Evolutionary conservation across 345 rosid species (phyloP).

Genomic region (Anacardium occidentale): DNA sequence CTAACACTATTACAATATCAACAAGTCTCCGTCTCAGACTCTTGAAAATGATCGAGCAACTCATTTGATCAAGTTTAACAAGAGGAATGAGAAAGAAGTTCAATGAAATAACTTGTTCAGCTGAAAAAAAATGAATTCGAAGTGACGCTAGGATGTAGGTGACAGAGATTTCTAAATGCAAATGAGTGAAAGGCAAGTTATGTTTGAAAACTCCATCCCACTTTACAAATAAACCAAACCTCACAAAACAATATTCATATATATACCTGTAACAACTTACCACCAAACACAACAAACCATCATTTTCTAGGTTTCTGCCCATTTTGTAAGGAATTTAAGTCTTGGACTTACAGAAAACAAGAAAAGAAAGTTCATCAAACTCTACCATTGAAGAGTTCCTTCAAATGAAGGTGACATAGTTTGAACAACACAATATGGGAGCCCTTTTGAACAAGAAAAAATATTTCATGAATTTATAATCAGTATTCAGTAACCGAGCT

Average conservation of each 20-base stretch:
- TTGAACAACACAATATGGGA: constrained; percentile 10
- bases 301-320: constrained; percentile 31
- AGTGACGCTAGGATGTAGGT: constrained; percentile 55
- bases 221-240: constrained; percentile 32
- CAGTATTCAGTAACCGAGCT: neutral
- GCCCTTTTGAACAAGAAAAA: neutral
- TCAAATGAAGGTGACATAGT: neutral
- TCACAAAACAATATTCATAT: constrained; percentile 38
- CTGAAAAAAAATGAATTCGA: constrained; percentile 34
- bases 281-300: constrained; percentile 51
- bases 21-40: constrained; percentile 1
- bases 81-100: constrained; percentile 18
- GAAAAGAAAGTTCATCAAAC: constrained; percentile 10
- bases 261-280: constrained; percentile 39
- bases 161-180: constrained; percentile 26
- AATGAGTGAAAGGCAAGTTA: constrained; percentile 64
- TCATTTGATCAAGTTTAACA: constrained; percentile 22
- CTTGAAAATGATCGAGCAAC: constrained; percentile 40
- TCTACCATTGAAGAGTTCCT: neutral
- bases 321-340: neutral
- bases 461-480: neutral
- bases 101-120: constrained; percentile 20
- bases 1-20: neutral
- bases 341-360: neutral
- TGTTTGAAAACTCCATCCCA: constrained; percentile 28